Conservation (phyloP, 495 filamentous ascomycete genomes). For the Hyaloscypha variabilis region DNA sequence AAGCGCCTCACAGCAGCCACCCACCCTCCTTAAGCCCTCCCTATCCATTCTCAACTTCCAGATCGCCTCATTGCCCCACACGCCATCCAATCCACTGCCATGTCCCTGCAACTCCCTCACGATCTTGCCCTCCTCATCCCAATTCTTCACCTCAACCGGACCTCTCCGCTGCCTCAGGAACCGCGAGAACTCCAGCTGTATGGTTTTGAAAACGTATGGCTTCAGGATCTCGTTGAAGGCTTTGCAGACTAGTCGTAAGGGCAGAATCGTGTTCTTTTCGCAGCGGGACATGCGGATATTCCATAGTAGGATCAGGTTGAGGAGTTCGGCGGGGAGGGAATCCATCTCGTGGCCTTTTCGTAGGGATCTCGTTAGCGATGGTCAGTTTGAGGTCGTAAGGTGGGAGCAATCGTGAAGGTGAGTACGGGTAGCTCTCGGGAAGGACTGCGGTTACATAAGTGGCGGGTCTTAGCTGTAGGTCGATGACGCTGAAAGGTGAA, state of each 20-base stretch:
- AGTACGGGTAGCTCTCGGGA: not conserved
- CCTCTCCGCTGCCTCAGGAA: constrained; percentile 16
- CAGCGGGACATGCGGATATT: constrained; percentile 15
- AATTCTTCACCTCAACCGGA: not conserved
- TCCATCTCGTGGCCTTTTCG: constrained; percentile 19
- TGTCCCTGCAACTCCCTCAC: not conserved
- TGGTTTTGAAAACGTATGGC: constrained; percentile 28
- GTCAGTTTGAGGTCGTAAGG: not conserved
- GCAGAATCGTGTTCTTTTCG: constrained; percentile 31
- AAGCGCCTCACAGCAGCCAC: constrained; percentile 26
- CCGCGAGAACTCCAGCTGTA: constrained; percentile 32
- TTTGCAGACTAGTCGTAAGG: constrained; percentile 30
- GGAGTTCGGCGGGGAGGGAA: constrained; percentile 28
- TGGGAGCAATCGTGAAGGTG: not conserved
- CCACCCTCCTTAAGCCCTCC: constrained; percentile 6
- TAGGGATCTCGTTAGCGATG: not conserved
- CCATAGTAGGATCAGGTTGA: constrained; percentile 24
- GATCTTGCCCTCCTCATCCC: not conserved
- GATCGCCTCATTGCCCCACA: not conserved
- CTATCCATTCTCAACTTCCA: not conserved
- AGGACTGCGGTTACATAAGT: not conserved
- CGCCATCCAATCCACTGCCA: not conserved
- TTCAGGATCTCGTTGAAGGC: constrained; percentile 28
- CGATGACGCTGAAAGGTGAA: not conserved
- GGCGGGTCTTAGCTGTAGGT: not conserved